phyloP scores from a whole-genome alignment of 768 basidiomycete species.

The Termitomyces titanicus region DNA sequence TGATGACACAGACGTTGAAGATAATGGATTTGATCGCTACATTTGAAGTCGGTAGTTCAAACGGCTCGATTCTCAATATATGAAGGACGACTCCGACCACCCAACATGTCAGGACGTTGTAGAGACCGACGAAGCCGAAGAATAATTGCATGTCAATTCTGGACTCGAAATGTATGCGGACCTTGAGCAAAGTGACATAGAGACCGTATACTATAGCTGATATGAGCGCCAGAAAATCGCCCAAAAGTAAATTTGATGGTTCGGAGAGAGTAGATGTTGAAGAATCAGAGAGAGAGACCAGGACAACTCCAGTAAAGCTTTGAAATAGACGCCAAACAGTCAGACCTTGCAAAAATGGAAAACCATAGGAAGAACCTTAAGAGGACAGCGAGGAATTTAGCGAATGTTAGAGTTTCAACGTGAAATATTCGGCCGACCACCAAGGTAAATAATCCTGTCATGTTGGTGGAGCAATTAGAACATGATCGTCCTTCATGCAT shows the following conservation, averaged over 20 bases:
- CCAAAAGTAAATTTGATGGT: slow-evolving; percentile 43
- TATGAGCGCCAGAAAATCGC: slow-evolving; percentile 78
- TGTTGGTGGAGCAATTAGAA: not conserved
- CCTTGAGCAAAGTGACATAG: slow-evolving; percentile 80
- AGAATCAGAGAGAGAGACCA: slow-evolving; percentile 90
- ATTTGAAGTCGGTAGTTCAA: slow-evolving; percentile 54
- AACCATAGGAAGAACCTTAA: slow-evolving; percentile 52
- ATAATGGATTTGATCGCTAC: slow-evolving; percentile 30
- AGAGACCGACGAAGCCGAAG: slow-evolving; percentile 83
- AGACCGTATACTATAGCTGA: slow-evolving; percentile 77
- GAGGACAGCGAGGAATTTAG: slow-evolving; percentile 75
- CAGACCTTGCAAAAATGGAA: not conserved
- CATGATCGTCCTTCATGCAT: not conserved
- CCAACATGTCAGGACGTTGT: slow-evolving; percentile 67
- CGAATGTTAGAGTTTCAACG: slow-evolving; percentile 71
- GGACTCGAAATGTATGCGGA: slow-evolving; percentile 68
- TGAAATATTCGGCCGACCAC: slow-evolving; percentile 76
- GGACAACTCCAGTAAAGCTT: slow-evolving; percentile 78
- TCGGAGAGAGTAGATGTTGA: slow-evolving; percentile 4
- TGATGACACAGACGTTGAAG: slow-evolving; percentile 31
- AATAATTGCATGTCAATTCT: slow-evolving; percentile 85
- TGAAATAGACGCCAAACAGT: not conserved
- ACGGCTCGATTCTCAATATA: slow-evolving; percentile 54
- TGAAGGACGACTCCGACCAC: slow-evolving; percentile 72
- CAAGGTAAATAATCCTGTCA: slow-evolving; percentile 88